Evolutionary conservation across 306 rosid species (phyloP).

Genomic region (Dryas alaskensis): DNA sequence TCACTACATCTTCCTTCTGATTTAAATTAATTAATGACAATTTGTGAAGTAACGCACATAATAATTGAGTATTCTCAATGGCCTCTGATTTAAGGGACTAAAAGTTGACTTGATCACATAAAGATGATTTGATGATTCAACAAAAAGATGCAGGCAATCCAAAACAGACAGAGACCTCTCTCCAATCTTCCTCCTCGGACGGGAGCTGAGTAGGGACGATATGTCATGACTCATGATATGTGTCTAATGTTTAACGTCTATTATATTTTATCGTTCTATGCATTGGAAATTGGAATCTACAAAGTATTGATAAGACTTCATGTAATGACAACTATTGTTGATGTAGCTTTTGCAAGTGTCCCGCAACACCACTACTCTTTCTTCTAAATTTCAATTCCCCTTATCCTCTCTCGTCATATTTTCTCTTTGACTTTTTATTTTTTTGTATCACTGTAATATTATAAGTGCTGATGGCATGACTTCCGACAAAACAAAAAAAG

Average conservation of each 20-base stretch:
- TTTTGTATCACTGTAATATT: not conserved
- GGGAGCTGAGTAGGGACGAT: too few species aligned
- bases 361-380: not conserved
- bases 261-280: not conserved
- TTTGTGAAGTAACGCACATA: too few species aligned
- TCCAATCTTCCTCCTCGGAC: too few species aligned
- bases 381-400: not conserved
- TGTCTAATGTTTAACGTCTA: not conserved
- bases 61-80: too few species aligned
- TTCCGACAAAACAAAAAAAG: not conserved
- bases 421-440: not conserved
- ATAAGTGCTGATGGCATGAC: not conserved
- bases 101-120: too few species aligned
- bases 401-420: not conserved
- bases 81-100: too few species aligned
- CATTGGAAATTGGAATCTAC: conserved; percentile 11
- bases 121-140: too few species aligned
- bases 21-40: too few species aligned
- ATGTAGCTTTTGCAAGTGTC: not conserved
- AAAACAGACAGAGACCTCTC: too few species aligned
- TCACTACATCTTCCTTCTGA: too few species aligned
- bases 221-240: too few species aligned
- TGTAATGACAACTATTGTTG: not conserved
- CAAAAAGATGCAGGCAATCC: too few species aligned
- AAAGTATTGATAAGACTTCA: not conserved